Conservation (phyloP, 371 early-diverging fungal species). For the Mucor velutinosus region DNA sequence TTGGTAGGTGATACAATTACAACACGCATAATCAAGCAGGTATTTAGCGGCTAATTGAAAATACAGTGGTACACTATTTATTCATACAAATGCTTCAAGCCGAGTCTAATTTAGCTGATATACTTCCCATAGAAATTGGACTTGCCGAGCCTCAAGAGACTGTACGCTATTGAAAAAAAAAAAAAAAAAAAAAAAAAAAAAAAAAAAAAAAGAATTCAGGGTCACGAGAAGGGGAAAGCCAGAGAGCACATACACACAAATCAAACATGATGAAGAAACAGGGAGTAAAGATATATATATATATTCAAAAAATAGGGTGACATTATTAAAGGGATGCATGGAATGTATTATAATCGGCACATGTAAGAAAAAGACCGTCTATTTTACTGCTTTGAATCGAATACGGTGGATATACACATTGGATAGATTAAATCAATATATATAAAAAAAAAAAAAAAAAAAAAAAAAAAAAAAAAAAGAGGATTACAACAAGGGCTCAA, state of each 20-base stretch:
- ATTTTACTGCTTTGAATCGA: neutral
- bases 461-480: conserved; percentile 7
- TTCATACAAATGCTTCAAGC: neutral
- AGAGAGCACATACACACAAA: neutral
- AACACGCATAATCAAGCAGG: neutral
- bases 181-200: neutral
- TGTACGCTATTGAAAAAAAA: neutral
- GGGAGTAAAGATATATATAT: neutral
- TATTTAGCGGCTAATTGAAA: neutral
- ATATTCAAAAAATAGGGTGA: conserved; percentile 1
- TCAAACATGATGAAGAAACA: neutral
- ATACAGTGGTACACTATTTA: neutral
- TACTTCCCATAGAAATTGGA: neutral
- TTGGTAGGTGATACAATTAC: neutral
- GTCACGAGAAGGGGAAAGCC: neutral
- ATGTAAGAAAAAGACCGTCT: neutral
- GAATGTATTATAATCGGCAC: conserved; percentile 9
- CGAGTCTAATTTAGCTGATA: neutral
- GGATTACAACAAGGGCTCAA: conserved; percentile 23
- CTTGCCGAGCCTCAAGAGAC: neutral
- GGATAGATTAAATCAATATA: conserved; percentile 25
- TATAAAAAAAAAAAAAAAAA: too few species aligned
- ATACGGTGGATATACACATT: neutral
- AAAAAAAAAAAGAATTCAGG: neutral
- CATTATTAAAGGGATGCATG: conserved; percentile 12